Evolutionary conservation across 2,329 filamentous ascomycete species (phyloP), one percentile per base, ranked within the genome.

Genomic region (Claviceps paspali): DNA sequence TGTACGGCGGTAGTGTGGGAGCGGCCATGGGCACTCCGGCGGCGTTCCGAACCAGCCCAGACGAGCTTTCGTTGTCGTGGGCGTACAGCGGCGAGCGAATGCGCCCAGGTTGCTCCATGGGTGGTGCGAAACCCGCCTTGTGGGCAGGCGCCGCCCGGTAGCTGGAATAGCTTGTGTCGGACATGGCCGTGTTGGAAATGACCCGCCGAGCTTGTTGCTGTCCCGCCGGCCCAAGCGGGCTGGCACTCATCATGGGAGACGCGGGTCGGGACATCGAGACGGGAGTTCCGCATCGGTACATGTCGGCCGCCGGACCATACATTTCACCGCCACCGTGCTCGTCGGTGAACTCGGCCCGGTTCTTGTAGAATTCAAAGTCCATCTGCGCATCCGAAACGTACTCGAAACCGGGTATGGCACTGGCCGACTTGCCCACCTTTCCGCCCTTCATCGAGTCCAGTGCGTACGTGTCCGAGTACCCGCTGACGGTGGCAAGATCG

Each of bases 351-450:
- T 95, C 88, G 2, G 82, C 73, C 1, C 85, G 71, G 56, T 94
- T 80, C 59, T 93, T 95, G 67, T 79, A 96, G 60, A 85, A 88
- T 42, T 85, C 78, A 53, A 92, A 94, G 54, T 94, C 86, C 57
- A 94, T 78, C 34, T 85, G 76, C 38, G 72, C 72, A 49, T 96
- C 88, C 0, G 82, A 77, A 0, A 96, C 87, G 40, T 93, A 76
- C 57, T 96, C 88, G 56, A 95, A 95, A 0, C 85, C 84, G 0
- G 79, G 76, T 5, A 81, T 49, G 10, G 50, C 45, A 33, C 9
- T 33, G 10, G 53, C 61, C 4, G 49, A 46, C 52, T 67, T 68
- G 29, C 70, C 70, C 2, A 66, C 62, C 39, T 61, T 63, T 15
- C 62, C 61, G 3, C 60, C 53, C 41, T 63, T 66, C 86, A 96